Evolutionary conservation across 2,329 filamentous ascomycete genomes (phyloP).

Genomic region (Rhynchosporium graminicola): DNA sequence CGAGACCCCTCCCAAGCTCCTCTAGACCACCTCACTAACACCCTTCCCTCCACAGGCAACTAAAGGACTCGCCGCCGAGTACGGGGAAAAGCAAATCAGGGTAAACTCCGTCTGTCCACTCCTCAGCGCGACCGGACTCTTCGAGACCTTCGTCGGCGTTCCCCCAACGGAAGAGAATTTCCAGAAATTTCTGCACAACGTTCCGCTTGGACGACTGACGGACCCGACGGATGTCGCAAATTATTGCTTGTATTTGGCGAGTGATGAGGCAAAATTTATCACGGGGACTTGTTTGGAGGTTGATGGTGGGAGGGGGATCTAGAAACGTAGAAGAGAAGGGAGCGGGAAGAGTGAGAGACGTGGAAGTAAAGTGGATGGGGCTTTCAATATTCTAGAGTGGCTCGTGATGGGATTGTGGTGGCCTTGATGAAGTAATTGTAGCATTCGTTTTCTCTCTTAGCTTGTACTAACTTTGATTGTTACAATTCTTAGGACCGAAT

Average conservation of each 20-base stretch:
- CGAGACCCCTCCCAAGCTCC: too few relatives aligned
- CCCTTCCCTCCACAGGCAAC: conserved; percentile 49
- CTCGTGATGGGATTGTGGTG: too few relatives aligned
- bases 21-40: background rate
- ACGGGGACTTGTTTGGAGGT: conserved; percentile 72
- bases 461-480: too few relatives aligned
- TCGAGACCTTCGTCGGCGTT: conserved; percentile 56
- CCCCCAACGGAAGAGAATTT: conserved; percentile 63
- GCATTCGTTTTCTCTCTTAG: too few relatives aligned
- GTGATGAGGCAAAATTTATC: conserved; percentile 70
- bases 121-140: conserved; percentile 64
- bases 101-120: conserved; percentile 73
- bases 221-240: conserved; percentile 69
- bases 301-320: conserved; percentile 52
- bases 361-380: too few relatives aligned
- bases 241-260: conserved; percentile 68
- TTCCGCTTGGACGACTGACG: conserved; percentile 57
- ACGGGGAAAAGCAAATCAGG: conserved; percentile 69
- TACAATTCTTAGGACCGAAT: too few relatives aligned
- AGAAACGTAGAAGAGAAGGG: background rate
- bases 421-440: too few relatives aligned
- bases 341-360: too few relatives aligned
- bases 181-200: conserved; percentile 53
- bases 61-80: conserved; percentile 71
- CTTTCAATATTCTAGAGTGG: too few relatives aligned